Conservation (phyloP, 805 yeast genomes). For the Candida loeiensis region DNA sequence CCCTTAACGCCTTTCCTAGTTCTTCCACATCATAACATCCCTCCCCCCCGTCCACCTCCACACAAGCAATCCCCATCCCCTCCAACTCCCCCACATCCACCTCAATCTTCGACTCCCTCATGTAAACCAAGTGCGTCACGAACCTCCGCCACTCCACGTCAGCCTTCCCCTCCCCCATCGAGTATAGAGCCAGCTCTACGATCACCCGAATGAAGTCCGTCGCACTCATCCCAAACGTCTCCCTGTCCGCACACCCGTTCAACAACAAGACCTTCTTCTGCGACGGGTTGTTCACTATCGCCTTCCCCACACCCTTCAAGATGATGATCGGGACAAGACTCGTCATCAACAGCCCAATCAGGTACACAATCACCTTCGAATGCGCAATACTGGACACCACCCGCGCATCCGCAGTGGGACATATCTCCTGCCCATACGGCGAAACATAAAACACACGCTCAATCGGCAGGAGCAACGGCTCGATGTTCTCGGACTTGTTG, state of each 20-base stretch:
- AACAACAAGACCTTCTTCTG: conserved; percentile 58
- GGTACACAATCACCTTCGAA: conserved; percentile 60
- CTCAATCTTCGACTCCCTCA: conserved; percentile 46
- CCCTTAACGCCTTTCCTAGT: conserved; percentile 19
- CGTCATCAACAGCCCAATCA: conserved; percentile 88
- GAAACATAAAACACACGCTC: conserved; percentile 73
- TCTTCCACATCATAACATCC: conserved; percentile 42
- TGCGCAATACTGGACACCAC: conserved; percentile 49
- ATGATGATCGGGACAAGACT: conserved; percentile 78
- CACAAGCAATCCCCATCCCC: conserved; percentile 44
- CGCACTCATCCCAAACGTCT: conserved; percentile 67
- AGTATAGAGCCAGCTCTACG: conserved; percentile 53
- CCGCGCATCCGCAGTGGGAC: conserved; percentile 66
- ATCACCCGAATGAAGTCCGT: conserved; percentile 55
- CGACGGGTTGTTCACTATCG: conserved; percentile 35
- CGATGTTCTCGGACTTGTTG: conserved; percentile 50
- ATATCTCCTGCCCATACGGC: conserved; percentile 82
- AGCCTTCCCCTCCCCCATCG: conserved; percentile 21
- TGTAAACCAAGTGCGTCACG: conserved; percentile 62
- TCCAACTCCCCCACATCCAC: conserved; percentile 45
- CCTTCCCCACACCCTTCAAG: conserved; percentile 67
- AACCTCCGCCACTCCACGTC: conserved; percentile 38
- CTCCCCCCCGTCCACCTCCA: conserved; percentile 30
- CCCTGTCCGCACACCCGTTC: conserved; percentile 77
- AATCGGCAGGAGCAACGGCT: conserved; percentile 72